phyloP scores from a whole-genome alignment of 2,329 filamentous ascomycete species.

The Cercospora janseana region DNA sequence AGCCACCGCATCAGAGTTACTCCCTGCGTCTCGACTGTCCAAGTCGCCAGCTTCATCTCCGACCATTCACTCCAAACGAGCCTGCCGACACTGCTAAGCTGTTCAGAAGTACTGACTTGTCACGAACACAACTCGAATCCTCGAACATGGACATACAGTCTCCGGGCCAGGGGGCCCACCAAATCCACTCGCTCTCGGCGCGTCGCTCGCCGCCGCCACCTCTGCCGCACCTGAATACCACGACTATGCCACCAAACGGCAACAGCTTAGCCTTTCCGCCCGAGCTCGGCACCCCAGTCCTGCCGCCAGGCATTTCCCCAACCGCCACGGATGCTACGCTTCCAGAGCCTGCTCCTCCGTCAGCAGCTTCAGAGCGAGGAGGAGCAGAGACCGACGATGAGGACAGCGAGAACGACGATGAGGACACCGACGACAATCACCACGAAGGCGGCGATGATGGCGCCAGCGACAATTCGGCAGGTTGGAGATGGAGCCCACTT shows the following conservation, averaged over 20 bases:
- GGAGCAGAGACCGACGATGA: slow-evolving; percentile 18
- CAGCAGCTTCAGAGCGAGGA: not conserved
- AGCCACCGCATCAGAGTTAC: not conserved
- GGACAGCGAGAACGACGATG: slow-evolving; percentile 28
- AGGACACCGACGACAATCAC: not conserved
- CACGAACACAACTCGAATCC: not conserved
- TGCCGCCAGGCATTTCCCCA: not conserved
- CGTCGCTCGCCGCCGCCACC: slow-evolving; percentile 5
- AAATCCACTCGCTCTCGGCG: not conserved
- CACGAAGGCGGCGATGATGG: slow-evolving; percentile 23
- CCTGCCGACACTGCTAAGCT: too few relatives aligned
- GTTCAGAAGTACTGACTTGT: not conserved
- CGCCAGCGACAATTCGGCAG: slow-evolving; percentile 31
- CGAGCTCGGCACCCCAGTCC: slow-evolving; percentile 7
- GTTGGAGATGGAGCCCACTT: slow-evolving; percentile 5
- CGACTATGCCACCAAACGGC: not conserved
- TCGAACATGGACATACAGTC: slow-evolving; percentile 2
- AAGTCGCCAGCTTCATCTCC: not conserved
- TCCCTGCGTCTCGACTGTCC: not conserved
- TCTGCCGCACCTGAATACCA: slow-evolving; percentile 3
- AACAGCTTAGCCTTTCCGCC: slow-evolving; percentile 2
- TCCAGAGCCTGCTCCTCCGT: not conserved
- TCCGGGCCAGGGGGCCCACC: not conserved
- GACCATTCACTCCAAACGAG: not conserved
- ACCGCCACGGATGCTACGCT: slow-evolving; percentile 8